Evolutionary conservation across 179 eudicot genomes (phyloP).

Genomic region (Beta corolliflora): DNA sequence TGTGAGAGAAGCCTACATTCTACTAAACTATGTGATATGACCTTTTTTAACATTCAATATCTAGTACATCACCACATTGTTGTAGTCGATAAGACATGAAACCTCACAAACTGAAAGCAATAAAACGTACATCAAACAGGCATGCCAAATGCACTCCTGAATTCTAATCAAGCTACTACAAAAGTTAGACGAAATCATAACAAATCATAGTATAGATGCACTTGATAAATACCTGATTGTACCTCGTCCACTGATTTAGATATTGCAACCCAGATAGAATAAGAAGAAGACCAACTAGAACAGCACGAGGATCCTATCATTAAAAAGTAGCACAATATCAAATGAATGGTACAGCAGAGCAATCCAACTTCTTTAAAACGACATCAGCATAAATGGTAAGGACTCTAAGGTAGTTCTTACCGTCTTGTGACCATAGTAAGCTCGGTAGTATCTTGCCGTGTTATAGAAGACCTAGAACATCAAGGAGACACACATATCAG

Average conservation of each 20-base stretch:
- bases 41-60: background rate
- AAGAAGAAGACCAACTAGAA: constrained; percentile 86
- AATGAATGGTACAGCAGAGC: background rate
- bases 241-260: constrained; percentile 96
- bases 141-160: background rate
- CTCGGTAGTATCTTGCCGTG: constrained; percentile 87
- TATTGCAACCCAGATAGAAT: constrained; percentile 90
- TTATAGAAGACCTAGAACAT: constrained; percentile 76
- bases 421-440: constrained; percentile 93
- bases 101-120: background rate
- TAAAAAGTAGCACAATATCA: constrained; percentile 26
- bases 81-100: background rate
- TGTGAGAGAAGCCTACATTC: background rate
- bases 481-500: background rate
- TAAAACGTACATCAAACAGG: background rate
- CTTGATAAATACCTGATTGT: constrained; percentile 70
- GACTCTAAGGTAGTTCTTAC: constrained; percentile 45
- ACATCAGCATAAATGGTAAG: background rate
- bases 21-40: background rate
- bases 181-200: no score
- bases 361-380: background rate
- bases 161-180: background rate
- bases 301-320: constrained; percentile 95
- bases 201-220: background rate
- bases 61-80: background rate